Evolutionary conservation across 148 eudicot species (phyloP).

Genomic region (Diospyros lotus): DNA sequence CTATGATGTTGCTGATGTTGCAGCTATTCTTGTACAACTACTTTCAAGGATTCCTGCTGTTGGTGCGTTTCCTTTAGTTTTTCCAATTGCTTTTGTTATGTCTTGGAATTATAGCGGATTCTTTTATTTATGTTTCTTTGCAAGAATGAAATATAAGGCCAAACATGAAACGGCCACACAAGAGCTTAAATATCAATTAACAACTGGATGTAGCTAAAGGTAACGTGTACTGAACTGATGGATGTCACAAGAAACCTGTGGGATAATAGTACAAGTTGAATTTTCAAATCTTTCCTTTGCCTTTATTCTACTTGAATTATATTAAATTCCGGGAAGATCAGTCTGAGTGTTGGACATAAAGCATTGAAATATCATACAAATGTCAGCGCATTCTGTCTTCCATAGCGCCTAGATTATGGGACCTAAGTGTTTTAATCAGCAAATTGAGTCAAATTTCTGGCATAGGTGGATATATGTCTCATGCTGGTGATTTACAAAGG

Average conservation of each 20-base stretch:
- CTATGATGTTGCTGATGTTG: conserved; percentile 77
- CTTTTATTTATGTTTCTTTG: neutral
- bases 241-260: neutral
- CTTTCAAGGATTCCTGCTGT: conserved; percentile 73
- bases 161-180: no score
- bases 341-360: neutral
- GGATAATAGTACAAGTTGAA: neutral
- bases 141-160: neutral
- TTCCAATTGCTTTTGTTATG: neutral
- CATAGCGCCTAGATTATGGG: no score
- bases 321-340: neutral
- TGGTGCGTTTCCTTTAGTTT: conserved; percentile 42
- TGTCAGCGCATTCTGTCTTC: neutral
- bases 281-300: neutral
- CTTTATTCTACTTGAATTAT: neutral
- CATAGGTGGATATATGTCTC: no score
- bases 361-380: neutral
- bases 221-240: neutral
- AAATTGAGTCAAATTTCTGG: no score
- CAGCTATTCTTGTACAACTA: conserved; percentile 83
- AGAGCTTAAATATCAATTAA: no score
- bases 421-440: no score
- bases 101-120: neutral
- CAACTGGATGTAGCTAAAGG: neutral
- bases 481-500: no score